A percentile compares a stretch with the other conserved stretches of the same genome.
These are phyloP conservation scores for Penicillium simplicissimum DNA, from an alignment of 495 filamentous ascomycete species.

Conservation along the genomic window DNA sequence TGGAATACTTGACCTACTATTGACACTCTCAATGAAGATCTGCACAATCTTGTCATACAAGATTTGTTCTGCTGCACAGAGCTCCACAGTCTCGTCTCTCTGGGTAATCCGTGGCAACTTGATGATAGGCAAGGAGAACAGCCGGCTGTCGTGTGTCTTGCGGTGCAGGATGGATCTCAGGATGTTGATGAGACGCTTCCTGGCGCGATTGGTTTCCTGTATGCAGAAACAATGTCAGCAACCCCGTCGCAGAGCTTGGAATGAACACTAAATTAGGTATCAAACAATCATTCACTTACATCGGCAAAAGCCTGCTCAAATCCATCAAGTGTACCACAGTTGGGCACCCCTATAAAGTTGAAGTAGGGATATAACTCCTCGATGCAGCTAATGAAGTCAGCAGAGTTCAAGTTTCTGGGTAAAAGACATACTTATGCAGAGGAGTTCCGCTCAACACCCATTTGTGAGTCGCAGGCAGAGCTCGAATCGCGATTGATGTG, in stretches of 20 bases:
- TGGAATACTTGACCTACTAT: slow-evolving; percentile 10
- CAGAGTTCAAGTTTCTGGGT: neutral
- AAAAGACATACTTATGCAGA: slow-evolving; percentile 46
- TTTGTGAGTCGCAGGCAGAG: slow-evolving; percentile 50
- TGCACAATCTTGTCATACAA: slow-evolving; percentile 49
- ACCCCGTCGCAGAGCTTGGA: neutral
- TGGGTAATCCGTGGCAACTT: slow-evolving; percentile 48
- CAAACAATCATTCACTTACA: neutral
- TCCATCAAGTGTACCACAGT: slow-evolving; percentile 36
- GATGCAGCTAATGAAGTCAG: slow-evolving; percentile 21
- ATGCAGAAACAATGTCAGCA: neutral
- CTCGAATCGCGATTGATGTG: slow-evolving; percentile 55
- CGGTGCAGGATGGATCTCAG: slow-evolving; percentile 52
- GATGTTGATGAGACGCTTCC: slow-evolving; percentile 39
- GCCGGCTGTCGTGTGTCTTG: slow-evolving; percentile 49
- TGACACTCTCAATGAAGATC: slow-evolving; percentile 40
- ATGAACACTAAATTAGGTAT: neutral
- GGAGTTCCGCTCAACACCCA: slow-evolving; percentile 68
- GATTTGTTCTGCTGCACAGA: slow-evolving; percentile 48
- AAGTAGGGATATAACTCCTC: slow-evolving; percentile 62
- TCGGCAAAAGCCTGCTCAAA: slow-evolving; percentile 55
- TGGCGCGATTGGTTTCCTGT: slow-evolving; percentile 23
- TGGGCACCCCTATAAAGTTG: slow-evolving; percentile 54
- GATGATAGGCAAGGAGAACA: slow-evolving; percentile 58
- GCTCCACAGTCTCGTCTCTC: slow-evolving; percentile 37